Evolutionary conservation across 1,284 basidiomycete species (phyloP).

Genomic region (Hemileia vastatrix): DNA sequence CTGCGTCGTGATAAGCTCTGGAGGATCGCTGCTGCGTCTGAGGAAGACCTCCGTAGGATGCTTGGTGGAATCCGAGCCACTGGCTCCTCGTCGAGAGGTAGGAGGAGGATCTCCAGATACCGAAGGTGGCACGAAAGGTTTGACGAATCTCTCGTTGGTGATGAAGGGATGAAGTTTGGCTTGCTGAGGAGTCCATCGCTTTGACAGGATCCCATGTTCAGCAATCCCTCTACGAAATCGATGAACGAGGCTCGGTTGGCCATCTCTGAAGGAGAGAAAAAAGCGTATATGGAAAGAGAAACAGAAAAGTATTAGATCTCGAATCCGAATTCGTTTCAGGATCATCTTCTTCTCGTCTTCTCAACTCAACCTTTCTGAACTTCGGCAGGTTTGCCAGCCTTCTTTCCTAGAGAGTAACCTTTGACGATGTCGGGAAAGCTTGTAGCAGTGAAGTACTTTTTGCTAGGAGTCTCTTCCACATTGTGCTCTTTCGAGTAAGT

Average conservation of each 20-base stretch:
- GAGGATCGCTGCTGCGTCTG: slow-evolving; percentile 29
- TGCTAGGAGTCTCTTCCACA: slow-evolving; percentile 37
- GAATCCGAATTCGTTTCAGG: not conserved
- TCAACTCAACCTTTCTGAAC: slow-evolving; percentile 32
- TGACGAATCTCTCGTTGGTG: slow-evolving; percentile 39
- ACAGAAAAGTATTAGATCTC: not conserved
- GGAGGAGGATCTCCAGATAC: not conserved
- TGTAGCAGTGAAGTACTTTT: slow-evolving; percentile 41
- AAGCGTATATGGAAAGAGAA: too few relatives aligned
- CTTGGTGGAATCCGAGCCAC: slow-evolving; percentile 28
- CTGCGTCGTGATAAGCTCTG: slow-evolving; percentile 35
- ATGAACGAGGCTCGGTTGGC: slow-evolving; percentile 42
- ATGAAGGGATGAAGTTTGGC: slow-evolving; percentile 43
- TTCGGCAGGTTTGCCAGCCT: slow-evolving; percentile 37
- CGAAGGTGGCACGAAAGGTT: slow-evolving; percentile 38
- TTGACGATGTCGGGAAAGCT: slow-evolving; percentile 42
- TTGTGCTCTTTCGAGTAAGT: slow-evolving; percentile 42
- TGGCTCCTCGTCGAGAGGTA: slow-evolving; percentile 20
- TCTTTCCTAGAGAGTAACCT: slow-evolving; percentile 39
- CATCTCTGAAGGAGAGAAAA: slow-evolving; percentile 31
- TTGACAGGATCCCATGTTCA: slow-evolving; percentile 39
- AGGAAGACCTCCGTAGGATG: slow-evolving; percentile 36
- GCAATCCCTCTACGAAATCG: slow-evolving; percentile 41
- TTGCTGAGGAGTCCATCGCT: slow-evolving; percentile 44
- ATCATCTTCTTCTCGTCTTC: not conserved